Evolutionary conservation across 2,329 filamentous ascomycete genomes (phyloP).

Genomic region (Colletotrichum costaricense): DNA sequence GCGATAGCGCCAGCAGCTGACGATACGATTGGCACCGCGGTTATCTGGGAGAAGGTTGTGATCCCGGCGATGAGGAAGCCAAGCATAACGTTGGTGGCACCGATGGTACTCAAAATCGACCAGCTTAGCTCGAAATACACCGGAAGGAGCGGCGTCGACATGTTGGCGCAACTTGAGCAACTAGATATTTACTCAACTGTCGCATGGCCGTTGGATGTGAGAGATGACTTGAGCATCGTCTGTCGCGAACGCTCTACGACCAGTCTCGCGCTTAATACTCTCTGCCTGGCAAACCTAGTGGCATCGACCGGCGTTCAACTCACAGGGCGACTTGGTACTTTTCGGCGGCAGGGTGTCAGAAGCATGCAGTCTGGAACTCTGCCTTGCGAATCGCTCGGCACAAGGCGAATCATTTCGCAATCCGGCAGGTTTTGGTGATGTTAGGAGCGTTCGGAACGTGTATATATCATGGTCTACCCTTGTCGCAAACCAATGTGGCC

Average conservation of each 20-base stretch:
- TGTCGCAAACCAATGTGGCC: not conserved
- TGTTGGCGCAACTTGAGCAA: not conserved
- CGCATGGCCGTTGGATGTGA: not conserved
- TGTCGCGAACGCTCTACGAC: not conserved
- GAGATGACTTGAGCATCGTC: not conserved
- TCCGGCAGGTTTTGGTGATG: not conserved
- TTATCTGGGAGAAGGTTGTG: constrained; percentile 50
- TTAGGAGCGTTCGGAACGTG: not conserved
- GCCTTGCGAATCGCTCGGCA: not conserved
- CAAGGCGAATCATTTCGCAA: not conserved
- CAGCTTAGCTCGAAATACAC: constrained; percentile 56
- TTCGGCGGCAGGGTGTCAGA: not conserved
- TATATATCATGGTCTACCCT: not conserved
- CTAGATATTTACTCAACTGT: not conserved
- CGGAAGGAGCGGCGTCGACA: constrained; percentile 28
- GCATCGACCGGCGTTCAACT: not conserved
- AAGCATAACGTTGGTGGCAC: constrained; percentile 52
- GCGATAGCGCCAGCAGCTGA: constrained; percentile 52
- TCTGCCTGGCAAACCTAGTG: not conserved
- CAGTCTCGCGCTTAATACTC: not conserved
- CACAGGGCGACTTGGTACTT: not conserved
- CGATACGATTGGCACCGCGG: constrained; percentile 52
- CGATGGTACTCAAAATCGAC: constrained; percentile 57
- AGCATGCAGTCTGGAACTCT: not conserved
- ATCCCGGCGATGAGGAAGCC: constrained; percentile 52